Conservation (phyloP, 2,329 filamentous ascomycete genomes). For the Ilyonectria sp. region DNA sequence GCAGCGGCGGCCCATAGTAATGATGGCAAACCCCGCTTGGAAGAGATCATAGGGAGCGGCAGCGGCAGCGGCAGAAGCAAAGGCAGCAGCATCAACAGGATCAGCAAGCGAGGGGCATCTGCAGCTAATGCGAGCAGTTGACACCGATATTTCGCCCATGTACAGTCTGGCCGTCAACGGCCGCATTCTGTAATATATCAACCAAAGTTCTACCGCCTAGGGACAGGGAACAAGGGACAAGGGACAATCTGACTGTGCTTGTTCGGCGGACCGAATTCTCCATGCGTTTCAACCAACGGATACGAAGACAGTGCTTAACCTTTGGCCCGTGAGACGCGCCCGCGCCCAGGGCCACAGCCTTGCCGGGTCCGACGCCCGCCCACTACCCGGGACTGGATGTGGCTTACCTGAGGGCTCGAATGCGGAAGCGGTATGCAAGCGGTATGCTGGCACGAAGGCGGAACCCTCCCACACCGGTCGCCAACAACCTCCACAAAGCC, state of each 20-base stretch:
- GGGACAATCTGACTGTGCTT: slow-evolving; percentile 36
- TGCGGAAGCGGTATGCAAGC: slow-evolving; percentile 8
- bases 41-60: slow-evolving; percentile 46
- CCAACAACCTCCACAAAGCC: slow-evolving; percentile 17
- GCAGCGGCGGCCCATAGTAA: slow-evolving; percentile 80
- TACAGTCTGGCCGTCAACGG: slow-evolving; percentile 45
- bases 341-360: slow-evolving; percentile 8
- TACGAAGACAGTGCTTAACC: background rate
- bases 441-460: background rate
- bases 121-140: slow-evolving; percentile 42
- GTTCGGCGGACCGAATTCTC: slow-evolving; percentile 5
- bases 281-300: slow-evolving; percentile 3
- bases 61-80: slow-evolving; percentile 14
- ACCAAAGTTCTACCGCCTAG: slow-evolving; percentile 41
- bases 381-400: slow-evolving; percentile 24
- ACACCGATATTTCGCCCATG: slow-evolving; percentile 43
- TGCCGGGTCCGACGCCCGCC: slow-evolving; percentile 16
- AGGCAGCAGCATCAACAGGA: slow-evolving; percentile 13
- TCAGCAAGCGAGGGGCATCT: slow-evolving; percentile 33
- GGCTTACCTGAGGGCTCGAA: slow-evolving; percentile 12
- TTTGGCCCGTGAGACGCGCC: background rate
- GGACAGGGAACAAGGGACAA: slow-evolving; percentile 18
- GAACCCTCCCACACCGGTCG: slow-evolving; percentile 6
- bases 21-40: slow-evolving; percentile 58
- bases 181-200: slow-evolving; percentile 50